phyloP scores from a whole-genome alignment of 495 filamentous ascomycete genomes.

The Aspergillus hancockii region DNA sequence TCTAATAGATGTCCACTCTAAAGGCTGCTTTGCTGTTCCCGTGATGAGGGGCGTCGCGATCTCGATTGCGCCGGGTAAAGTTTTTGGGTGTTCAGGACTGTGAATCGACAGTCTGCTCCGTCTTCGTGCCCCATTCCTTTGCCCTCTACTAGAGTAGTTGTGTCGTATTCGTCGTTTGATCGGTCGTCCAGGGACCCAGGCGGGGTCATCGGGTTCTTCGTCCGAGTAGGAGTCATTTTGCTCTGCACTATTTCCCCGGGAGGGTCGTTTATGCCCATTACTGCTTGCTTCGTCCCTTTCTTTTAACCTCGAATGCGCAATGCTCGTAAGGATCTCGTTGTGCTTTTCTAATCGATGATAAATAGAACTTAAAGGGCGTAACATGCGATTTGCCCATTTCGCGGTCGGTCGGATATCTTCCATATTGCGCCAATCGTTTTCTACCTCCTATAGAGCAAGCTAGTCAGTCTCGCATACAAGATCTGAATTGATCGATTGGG shows the following conservation, averaged over 20 bases:
- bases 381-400: constrained; percentile 51
- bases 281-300: constrained; percentile 13
- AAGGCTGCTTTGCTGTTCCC: constrained; percentile 31
- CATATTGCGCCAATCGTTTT: constrained; percentile 30
- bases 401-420: constrained; percentile 46
- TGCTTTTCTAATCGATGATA: constrained; percentile 49
- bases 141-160: constrained; percentile 39
- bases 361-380: constrained; percentile 48
- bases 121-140: constrained; percentile 24
- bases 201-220: constrained; percentile 42
- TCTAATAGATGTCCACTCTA: constrained; percentile 15
- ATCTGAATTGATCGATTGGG: neutral
- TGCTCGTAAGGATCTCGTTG: constrained; percentile 37
- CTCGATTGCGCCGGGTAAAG: constrained; percentile 48
- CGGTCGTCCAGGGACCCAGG: constrained; percentile 44
- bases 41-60: constrained; percentile 49
- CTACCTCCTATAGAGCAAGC: neutral
- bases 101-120: constrained; percentile 36
- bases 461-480: neutral
- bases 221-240: constrained; percentile 33
- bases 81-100: constrained; percentile 41
- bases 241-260: constrained; percentile 1
- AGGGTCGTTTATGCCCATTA: constrained; percentile 6
- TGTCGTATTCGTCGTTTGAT: constrained; percentile 38
- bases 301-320: constrained; percentile 31